Evolutionary conservation across 108 stramenopile species (phyloP), one percentile per base, ranked within the genome.

Genomic region (Mediolabrus comicus): DNA sequence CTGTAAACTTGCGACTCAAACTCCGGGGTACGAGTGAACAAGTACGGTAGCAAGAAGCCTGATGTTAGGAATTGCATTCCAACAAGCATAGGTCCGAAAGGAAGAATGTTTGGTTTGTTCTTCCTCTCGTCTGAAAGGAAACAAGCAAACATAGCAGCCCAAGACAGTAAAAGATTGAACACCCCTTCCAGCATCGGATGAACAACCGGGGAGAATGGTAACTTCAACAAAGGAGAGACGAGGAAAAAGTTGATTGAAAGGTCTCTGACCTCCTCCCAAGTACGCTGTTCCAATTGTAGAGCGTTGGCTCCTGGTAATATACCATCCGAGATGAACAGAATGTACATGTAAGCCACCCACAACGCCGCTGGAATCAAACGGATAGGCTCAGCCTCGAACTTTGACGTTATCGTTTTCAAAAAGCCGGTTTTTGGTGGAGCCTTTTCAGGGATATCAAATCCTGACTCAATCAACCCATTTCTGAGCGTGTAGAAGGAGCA

Each of bases 61-160:
- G 81, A 84, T 31, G 93, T 95, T 51, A 95, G 65, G 36, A 92
- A 88, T 65, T 95, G 93, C 93, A 95, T 95, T 16, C 93, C 93
- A 5, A 75, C 66, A 30, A 95, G 70, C 14, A 68, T 78, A 0
- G 85, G 87, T n/a, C 84, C 58, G 62, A 86, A 81, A 10, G 86
- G 84, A 14, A 87, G 52, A 0, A 84, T 54, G 55, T 91, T 88
- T 24, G 84, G 83, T 53, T 88, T 84, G n/a, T 83, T 69, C 9
- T 70, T 51, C 17, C 86, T 76, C 16, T 90, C 91, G 61, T 94
- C 93, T 22, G 84, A 83, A 13, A 89, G 41, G 55, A 95, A 95
- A 0, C 90, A 89, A 1, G 87, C 86, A 71, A 95, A 95, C 70
- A 95, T 65, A 28, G 89, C 93, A 3, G 93, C 90, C 90, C 90